phyloP scores from a whole-genome alignment of 257 asterid species.

The Solanum ossicruentum region DNA sequence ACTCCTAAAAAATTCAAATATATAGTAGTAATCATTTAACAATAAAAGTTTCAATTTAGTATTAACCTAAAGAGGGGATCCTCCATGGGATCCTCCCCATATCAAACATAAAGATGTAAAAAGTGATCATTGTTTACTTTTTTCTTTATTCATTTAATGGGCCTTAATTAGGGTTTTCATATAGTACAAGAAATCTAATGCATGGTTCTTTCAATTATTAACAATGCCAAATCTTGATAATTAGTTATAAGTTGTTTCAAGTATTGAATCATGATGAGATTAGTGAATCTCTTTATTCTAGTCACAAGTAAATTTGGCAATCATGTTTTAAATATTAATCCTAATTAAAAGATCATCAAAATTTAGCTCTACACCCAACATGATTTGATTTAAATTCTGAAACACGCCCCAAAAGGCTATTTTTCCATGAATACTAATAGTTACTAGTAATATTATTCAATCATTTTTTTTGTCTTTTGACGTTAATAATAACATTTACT shows the following conservation, averaged over 20 bases:
- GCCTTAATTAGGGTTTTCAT: conserved; percentile 1
- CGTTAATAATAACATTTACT: not conserved
- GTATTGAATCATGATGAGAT: not conserved
- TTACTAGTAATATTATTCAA: not conserved
- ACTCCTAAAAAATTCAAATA: conserved; percentile 9
- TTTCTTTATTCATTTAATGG: not conserved
- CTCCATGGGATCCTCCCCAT: conserved; percentile 34
- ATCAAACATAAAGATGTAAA: conserved; percentile 7
- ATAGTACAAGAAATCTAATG: not conserved
- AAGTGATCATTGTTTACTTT: conserved; percentile 4
- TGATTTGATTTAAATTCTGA: not conserved
- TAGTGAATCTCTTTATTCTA: not conserved
- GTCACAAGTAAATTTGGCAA: not conserved
- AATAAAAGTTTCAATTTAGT: conserved; percentile 48
- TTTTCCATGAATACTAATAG: not conserved
- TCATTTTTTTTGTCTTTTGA: not conserved
- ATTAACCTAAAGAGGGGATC: conserved; percentile 41
- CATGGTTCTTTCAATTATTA: not conserved
- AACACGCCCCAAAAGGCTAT: not conserved
- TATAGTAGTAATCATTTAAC: conserved; percentile 43
- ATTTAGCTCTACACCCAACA: not conserved
- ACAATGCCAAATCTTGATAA: not conserved
- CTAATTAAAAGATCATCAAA: not conserved
- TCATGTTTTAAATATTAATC: not conserved
- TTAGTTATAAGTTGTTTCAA: not conserved